Conservation (phyloP, 345 rosid genomes). For the Raphanus sativus region DNA sequence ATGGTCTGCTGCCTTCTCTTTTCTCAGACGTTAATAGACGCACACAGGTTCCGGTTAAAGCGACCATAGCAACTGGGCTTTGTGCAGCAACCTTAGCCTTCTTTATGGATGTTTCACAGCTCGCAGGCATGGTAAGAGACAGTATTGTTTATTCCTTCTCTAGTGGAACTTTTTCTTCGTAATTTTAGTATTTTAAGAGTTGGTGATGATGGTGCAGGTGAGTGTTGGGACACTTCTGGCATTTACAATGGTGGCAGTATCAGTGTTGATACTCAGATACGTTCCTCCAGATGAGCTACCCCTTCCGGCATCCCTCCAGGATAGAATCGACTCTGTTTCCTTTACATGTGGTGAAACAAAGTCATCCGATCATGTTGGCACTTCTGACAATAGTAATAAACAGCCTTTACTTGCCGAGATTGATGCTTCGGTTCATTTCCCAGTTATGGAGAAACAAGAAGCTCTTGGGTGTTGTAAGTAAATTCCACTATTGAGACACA, state of each 20-base stretch:
- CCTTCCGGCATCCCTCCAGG: constrained; percentile 45
- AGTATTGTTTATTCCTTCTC: not conserved
- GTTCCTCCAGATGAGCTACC: constrained; percentile 96
- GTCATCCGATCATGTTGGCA: constrained; percentile 22
- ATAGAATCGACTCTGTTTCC: constrained; percentile 63
- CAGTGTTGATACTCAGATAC: constrained; percentile 86
- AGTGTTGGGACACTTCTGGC: constrained; percentile 99
- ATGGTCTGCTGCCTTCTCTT: constrained; percentile 80
- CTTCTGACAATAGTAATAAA: constrained; percentile 34
- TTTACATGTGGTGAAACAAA: constrained; percentile 31
- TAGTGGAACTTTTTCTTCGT: not conserved
- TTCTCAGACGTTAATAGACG: constrained; percentile 69
- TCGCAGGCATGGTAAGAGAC: constrained; percentile 86
- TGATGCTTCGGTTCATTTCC: not conserved
- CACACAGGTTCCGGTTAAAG: constrained; percentile 80
- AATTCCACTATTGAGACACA: not conserved
- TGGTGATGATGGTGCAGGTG: constrained; percentile 56
- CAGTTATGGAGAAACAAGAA: constrained; percentile 43
- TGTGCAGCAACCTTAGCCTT: constrained; percentile 70
- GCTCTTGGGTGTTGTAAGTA: constrained; percentile 56
- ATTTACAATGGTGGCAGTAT: constrained; percentile 93
- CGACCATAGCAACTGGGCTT: constrained; percentile 70
- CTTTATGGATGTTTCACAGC: constrained; percentile 80
- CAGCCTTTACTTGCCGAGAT: constrained; percentile 47
- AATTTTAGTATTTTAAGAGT: constrained; percentile 3